phyloP scores from a whole-genome alignment of 352 stramenopile genomes.

The Globisporangium paroecandrum region DNA sequence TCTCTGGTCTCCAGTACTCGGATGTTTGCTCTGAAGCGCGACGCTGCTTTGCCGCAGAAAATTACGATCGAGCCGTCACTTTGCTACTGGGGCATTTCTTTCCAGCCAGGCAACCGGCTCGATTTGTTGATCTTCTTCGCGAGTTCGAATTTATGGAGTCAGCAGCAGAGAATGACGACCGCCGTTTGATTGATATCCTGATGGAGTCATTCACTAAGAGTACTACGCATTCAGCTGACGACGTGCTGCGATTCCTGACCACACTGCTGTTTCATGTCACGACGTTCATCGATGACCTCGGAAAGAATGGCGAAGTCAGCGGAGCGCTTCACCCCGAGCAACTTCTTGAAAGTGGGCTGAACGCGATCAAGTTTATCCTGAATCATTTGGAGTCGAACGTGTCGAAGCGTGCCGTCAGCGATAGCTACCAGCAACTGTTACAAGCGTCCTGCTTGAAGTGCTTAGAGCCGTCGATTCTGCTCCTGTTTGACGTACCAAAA shows the following conservation, averaged over 20 bases:
- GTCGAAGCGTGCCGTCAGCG: constrained; percentile 11
- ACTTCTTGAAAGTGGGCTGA: constrained; percentile 32
- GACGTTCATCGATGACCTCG: constrained; percentile 31
- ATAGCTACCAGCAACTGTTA: constrained; percentile 26
- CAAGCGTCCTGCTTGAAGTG: constrained; percentile 33
- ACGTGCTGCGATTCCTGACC: constrained; percentile 32
- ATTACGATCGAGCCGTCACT: constrained; percentile 39
- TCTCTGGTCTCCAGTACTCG: constrained; percentile 47
- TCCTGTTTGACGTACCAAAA: constrained; percentile 54
- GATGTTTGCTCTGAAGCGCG: constrained; percentile 54
- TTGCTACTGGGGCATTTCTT: constrained; percentile 55
- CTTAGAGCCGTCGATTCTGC: constrained; percentile 45
- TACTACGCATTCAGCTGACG: constrained; percentile 27
- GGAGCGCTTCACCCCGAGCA: constrained; percentile 25
- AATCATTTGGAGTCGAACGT: constrained; percentile 23
- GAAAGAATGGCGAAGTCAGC: constrained; percentile 15
- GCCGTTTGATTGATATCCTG: constrained; percentile 33
- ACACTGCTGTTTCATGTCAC: constrained; percentile 41
- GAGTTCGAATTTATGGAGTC: constrained; percentile 43
- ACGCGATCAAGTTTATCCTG: constrained; percentile 35
- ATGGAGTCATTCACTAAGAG: constrained; percentile 37
- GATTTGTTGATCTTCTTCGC: constrained; percentile 49
- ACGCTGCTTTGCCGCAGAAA: constrained; percentile 29
- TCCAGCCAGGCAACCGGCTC: constrained; percentile 35
- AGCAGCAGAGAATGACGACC: constrained; percentile 6